Evolutionary conservation across 768 basidiomycete genomes (phyloP), one percentile per base, ranked within the genome.

Genomic region (Mycena rosella): DNA sequence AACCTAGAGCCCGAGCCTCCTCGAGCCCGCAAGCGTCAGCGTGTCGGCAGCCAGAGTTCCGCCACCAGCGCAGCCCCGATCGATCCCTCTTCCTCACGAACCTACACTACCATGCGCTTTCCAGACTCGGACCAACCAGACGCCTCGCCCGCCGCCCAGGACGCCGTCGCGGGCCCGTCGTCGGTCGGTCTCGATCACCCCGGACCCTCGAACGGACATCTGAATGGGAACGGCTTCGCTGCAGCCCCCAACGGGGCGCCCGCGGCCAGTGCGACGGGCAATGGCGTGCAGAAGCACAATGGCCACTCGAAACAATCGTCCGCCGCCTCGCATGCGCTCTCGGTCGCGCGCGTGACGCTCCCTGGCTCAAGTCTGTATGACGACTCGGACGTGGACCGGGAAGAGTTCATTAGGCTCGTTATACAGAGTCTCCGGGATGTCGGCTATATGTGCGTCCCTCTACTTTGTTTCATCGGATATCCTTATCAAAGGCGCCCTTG

Each of bases 391-490:
- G 84, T 97, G 53, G 89, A 96, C 80, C 86, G 95, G 71, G 94
- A 97, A 80, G 96, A 98, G 78, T 96, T 95, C 76, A 90, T 97
- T 55, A 85, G 96, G 73, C 81, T 98, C 51, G 90, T 96, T 59
- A 86, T 98, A 67, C 96, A 98, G 78, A 94, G 91, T 72, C 79
- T 98, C 71, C 85, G 93, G 74, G 96, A 98, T 78, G 91, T 96
- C 55, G 96, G 96, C 48, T 91, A 91, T 69, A 81, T 83, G 89
- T 91, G 72, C 78, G 89, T 83, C 38, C 9, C 45, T 51, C 57
- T 34, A 53, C 22, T 65, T 64, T 60, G 36, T 51, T 52, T 30
- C 48, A 58, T 56, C 49, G 15, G 42, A 30, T 36, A 57, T 49
- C 32, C 57, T 62, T 55, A 53, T 72, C 67, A n/a, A 48, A 60